Percentiles rank a stretch among this genome's conserved stretches.
Evolutionary conservation across 495 filamentous ascomycete species (phyloP).

Genomic region (Sabuloglossum arenarium): DNA sequence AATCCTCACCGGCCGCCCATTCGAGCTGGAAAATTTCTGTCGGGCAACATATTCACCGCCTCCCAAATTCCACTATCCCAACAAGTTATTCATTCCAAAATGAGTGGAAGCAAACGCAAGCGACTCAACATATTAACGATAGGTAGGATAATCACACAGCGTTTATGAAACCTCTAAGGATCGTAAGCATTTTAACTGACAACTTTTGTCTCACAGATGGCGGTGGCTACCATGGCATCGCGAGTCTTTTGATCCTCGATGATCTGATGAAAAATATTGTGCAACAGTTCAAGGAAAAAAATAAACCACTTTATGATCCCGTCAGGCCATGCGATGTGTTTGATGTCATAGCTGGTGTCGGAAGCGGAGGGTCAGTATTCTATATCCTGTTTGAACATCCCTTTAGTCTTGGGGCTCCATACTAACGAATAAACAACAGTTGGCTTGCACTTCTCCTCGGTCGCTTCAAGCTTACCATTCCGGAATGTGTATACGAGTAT

Average conservation of each 20-base stretch:
- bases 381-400: not conserved
- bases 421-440: not conserved
- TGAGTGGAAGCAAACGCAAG: no score
- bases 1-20: no score
- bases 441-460: not conserved
- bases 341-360: not conserved
- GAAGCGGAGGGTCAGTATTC: not conserved
- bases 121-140: no score
- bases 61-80: no score
- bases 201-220: not conserved
- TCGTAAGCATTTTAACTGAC: no score
- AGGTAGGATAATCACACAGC: no score
- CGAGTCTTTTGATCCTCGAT: not conserved
- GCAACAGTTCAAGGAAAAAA: not conserved
- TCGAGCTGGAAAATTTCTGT: no score
- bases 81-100: no score
- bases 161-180: no score
- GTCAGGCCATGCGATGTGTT: not conserved
- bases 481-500: not conserved
- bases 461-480: not conserved
- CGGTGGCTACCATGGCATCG: not conserved
- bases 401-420: not conserved
- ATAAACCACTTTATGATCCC: not conserved
- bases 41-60: no score
- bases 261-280: not conserved